Conservation (phyloP, 2,329 filamentous ascomycete genomes). For the Aphanocladium album region DNA sequence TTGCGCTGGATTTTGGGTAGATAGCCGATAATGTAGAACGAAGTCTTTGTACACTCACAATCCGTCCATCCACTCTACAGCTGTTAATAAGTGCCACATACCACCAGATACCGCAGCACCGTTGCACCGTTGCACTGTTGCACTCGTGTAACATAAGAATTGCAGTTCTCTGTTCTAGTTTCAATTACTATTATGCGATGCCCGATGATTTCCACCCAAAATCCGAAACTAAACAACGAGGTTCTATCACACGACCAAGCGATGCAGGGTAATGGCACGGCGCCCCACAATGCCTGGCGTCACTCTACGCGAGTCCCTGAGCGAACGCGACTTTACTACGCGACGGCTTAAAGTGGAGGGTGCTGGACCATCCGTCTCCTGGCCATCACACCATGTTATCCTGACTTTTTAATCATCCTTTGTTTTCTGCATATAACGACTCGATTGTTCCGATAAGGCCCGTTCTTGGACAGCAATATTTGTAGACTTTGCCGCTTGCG, state of each 20-base stretch:
- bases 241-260: too few species aligned
- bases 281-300: background rate
- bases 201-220: too few species aligned
- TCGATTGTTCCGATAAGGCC: background rate
- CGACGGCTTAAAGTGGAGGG: slow-evolving; percentile 5
- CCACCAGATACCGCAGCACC: too few species aligned
- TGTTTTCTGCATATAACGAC: background rate
- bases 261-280: background rate
- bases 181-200: too few species aligned
- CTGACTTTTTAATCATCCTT: background rate
- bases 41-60: too few species aligned
- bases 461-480: background rate
- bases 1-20: slow-evolving; percentile 9
- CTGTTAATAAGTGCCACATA: too few species aligned
- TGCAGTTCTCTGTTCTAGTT: too few species aligned
- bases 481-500: background rate
- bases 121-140: too few species aligned
- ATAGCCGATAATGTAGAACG: background rate
- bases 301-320: slow-evolving; percentile 9
- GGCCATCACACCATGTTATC: background rate
- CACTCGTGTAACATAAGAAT: too few species aligned
- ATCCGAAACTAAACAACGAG: too few species aligned
- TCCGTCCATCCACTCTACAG: too few species aligned
- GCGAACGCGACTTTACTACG: slow-evolving; percentile 9
- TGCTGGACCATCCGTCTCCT: background rate